These are phyloP conservation scores for Nephelium lappaceum DNA, from an alignment of 345 rosid genomes.

Conservation along the genomic window DNA sequence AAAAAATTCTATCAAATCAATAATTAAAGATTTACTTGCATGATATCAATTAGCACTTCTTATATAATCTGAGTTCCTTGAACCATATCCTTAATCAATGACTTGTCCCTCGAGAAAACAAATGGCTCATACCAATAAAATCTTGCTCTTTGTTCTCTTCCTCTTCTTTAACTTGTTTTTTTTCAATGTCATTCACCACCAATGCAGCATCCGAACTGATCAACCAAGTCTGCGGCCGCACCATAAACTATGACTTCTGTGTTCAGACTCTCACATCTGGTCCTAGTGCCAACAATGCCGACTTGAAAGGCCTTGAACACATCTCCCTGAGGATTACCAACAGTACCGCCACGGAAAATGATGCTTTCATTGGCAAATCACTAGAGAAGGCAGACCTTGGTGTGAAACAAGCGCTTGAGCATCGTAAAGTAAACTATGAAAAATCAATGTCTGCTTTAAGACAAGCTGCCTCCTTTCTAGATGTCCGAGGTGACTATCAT, in stretches of 20 bases:
- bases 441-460: too few species aligned
- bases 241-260: neutral
- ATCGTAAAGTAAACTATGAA: too few species aligned
- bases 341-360: neutral
- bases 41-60: too few species aligned
- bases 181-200: neutral
- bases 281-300: neutral
- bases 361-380: neutral
- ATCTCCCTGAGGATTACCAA: neutral
- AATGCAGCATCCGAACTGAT: neutral
- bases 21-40: too few species aligned
- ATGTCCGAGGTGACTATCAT: too few species aligned
- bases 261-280: neutral
- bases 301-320: neutral
- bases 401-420: neutral
- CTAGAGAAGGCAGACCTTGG: neutral
- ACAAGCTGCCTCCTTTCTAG: too few species aligned
- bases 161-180: too few species aligned
- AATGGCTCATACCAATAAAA: too few species aligned
- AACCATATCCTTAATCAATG: neutral
- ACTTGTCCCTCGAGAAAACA: too few species aligned
- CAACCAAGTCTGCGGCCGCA: neutral
- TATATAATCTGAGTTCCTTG: neutral
- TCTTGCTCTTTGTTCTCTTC: too few species aligned
- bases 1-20: too few species aligned